Base-by-base conservation (phyloP, 1,284 basidiomycete species). In the Bjerkandera adusta region DNA sequence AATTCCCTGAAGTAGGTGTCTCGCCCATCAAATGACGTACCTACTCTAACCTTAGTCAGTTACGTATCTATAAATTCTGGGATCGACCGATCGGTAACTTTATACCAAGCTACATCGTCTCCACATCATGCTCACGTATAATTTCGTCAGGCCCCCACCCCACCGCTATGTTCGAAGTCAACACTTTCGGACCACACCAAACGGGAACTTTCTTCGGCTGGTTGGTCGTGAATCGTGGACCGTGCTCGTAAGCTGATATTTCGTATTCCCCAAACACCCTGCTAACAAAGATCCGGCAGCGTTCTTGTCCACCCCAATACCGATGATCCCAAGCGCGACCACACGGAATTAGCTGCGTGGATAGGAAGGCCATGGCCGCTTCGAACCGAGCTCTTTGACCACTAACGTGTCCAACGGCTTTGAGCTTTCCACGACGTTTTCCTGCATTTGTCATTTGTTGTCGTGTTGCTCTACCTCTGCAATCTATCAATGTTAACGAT, bases 261-360 rank as follows among this genome's bases (percentile, higher is more conserved):
- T 32, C 15, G 21, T 18, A 22, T 30, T 15, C 16, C 26, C 43
- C 36, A 33, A 39, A 44, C 45, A 26, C 36, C 36, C 42, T 48
- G 24, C 22, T 45, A 37, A 18, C 25, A 39, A 43, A 26, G 26
- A 32, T 36, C 27, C 37, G 26, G 5, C 55, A 85, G 85, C 16
- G 84, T 88, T 5, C 69, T 87, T 10, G 68, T 89, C 49, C 85
- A 89, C 63, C 86, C 86, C 0, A 88, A 89, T 63, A 89, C 86
- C 3, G 69, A 72, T 25, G 67, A 86, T 53, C 45, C 71, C 1
- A 67, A 72, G 53, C 70, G 54, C 47, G 87, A 89, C 56, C 86
- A 89, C 55, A 81, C 82, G 0, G 76, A 81, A 50, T 66, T 77
- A 2, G 74, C 73, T 45, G 74, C 81, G 0, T 89, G 86, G 87